Conservation (phyloP, 2,329 filamentous ascomycete genomes). For the Hortaea sp. region DNA sequence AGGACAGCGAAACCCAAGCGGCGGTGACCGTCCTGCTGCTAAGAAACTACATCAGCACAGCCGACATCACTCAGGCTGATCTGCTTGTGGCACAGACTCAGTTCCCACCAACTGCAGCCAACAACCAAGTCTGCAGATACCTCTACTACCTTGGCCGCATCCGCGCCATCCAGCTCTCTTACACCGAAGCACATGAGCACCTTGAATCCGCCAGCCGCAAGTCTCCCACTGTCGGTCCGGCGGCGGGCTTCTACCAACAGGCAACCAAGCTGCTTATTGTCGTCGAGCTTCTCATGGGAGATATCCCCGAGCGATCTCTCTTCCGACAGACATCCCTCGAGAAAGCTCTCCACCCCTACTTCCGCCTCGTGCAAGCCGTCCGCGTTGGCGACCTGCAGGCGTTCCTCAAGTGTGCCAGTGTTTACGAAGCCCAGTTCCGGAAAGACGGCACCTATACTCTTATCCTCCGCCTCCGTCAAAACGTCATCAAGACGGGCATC, state of each 20-base stretch:
- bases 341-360: constrained; percentile 80
- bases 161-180: constrained; percentile 88
- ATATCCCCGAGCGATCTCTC: constrained; percentile 88
- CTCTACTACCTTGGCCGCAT: constrained; percentile 96
- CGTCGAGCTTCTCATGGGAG: constrained; percentile 94
- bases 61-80: constrained; percentile 94
- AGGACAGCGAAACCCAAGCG: constrained; percentile 95
- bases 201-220: constrained; percentile 89
- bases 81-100: constrained; percentile 90
- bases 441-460: constrained; percentile 92
- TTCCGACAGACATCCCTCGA: constrained; percentile 88
- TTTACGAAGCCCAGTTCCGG: constrained; percentile 75
- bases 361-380: constrained; percentile 87
- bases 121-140: constrained; percentile 96
- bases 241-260: constrained; percentile 88
- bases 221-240: constrained; percentile 79
- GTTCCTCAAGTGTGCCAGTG: constrained; percentile 77
- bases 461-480: constrained; percentile 88
- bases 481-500: constrained; percentile 98
- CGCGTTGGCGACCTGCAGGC: constrained; percentile 92
- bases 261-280: constrained; percentile 94
- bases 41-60: constrained; percentile 90
- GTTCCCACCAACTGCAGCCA: constrained; percentile 87
- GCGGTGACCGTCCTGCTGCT: constrained; percentile 90
- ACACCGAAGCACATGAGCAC: constrained; percentile 94